phyloP scores from a whole-genome alignment of 1,284 basidiomycete species.

The Rhizoctonia solani region DNA sequence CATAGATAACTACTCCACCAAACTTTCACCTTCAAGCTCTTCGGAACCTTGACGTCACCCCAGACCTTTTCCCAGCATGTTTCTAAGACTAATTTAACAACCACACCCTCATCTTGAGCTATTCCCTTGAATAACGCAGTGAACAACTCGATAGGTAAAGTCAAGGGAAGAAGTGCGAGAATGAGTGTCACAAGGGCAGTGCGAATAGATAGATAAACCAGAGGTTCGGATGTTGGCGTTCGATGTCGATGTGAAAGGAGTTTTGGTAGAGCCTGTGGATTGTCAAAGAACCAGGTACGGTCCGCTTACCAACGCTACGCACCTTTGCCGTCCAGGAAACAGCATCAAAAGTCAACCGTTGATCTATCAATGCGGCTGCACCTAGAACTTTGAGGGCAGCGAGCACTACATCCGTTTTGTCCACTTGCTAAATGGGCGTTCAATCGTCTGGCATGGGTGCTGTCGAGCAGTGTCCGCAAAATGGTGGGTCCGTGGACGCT shows the following conservation, averaged over 20 bases:
- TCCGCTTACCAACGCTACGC: conserved; percentile 33
- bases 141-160: conserved; percentile 66
- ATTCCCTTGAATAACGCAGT: conserved; percentile 70
- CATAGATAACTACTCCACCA: conserved; percentile 50
- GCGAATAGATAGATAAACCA: conserved; percentile 61
- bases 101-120: conserved; percentile 59
- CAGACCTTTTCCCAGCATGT: conserved; percentile 69
- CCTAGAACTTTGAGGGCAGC: conserved; percentile 66
- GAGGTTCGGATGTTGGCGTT: background rate
- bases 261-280: conserved; percentile 61
- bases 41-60: conserved; percentile 68
- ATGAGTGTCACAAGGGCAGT: conserved; percentile 69
- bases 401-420: conserved; percentile 65
- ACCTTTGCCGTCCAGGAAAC: conserved; percentile 81
- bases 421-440: conserved; percentile 61
- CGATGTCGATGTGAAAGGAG: conserved; percentile 62
- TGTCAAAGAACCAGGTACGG: background rate
- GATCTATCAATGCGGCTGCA: conserved; percentile 51
- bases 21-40: conserved; percentile 70
- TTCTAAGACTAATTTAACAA: conserved; percentile 64
- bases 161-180: conserved; percentile 70
- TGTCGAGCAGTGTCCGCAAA: conserved; percentile 59
- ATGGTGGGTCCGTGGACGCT: conserved; percentile 58
- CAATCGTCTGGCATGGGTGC: conserved; percentile 58
- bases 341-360: conserved; percentile 51